A percentile compares a stretch with the other conserved stretches of the same genome.
These are phyloP conservation scores for Harrya chromipes DNA, from an alignment of 768 basidiomycete genomes.

Conservation along the genomic window DNA sequence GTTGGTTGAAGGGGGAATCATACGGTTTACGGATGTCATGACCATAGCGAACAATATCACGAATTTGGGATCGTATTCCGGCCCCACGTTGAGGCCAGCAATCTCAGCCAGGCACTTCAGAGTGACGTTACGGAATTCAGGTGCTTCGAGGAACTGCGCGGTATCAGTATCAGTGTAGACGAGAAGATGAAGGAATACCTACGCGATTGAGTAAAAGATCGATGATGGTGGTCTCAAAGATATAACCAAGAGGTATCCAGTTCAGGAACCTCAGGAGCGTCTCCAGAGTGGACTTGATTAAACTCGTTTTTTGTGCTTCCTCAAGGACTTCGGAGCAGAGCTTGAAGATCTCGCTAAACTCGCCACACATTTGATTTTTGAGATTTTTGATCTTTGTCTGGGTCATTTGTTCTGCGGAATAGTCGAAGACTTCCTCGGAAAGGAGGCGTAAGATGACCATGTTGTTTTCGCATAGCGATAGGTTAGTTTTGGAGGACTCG, in stretches of 20 bases:
- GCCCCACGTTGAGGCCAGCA: constrained; percentile 88
- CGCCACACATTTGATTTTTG: constrained; percentile 97
- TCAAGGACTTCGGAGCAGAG: constrained; percentile 95
- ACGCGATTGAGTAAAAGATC: constrained; percentile 90
- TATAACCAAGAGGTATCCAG: constrained; percentile 99
- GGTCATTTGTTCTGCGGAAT: constrained; percentile 97
- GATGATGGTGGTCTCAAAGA: constrained; percentile 97
- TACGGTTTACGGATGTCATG: constrained; percentile 95
- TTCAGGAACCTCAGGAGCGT: constrained; percentile 94
- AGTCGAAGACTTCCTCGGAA: constrained; percentile 99
- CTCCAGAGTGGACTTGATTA: constrained; percentile 93
- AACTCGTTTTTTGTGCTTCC: constrained; percentile 92
- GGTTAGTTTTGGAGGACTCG: constrained; percentile 93
- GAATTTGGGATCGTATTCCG: constrained; percentile 98
- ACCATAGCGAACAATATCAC: constrained; percentile 97
- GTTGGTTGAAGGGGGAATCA: constrained; percentile 94
- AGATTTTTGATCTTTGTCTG: constrained; percentile 96
- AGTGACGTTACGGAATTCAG: constrained; percentile 96
- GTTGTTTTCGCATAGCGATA: constrained; percentile 98
- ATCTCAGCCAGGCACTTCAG: constrained; percentile 97
- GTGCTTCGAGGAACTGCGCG: constrained; percentile 87
- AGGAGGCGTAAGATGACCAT: constrained; percentile 97
- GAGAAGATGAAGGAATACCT: constrained; percentile 33
- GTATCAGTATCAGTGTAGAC: constrained; percentile 6
- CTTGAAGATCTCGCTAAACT: constrained; percentile 97